phyloP scores from a whole-genome alignment of 345 rosid species.

The Hevea brasiliensis region DNA sequence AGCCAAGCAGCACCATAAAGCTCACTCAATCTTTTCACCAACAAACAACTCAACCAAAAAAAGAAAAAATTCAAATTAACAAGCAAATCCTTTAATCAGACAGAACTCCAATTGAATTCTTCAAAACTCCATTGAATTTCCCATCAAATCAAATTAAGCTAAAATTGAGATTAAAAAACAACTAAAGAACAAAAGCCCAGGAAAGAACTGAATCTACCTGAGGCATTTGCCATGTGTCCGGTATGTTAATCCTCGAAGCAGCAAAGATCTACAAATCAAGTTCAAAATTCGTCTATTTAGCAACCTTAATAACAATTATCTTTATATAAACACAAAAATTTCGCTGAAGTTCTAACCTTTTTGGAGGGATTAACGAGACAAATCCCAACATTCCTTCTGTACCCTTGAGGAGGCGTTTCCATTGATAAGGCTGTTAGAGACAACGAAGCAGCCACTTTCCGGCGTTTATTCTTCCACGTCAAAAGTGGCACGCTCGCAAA shows the following conservation, averaged over 20 bases:
- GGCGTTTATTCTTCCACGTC: conserved; percentile 12
- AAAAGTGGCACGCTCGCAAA: conserved; percentile 35
- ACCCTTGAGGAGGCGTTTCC: conserved; percentile 32
- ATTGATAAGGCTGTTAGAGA: conserved; percentile 24
- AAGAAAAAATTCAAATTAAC: not conserved
- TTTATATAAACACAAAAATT: not conserved
- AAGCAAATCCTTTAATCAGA: not conserved
- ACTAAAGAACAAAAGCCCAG: not conserved
- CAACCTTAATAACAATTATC: not conserved
- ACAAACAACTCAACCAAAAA: no score
- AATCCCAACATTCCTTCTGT: conserved; percentile 33
- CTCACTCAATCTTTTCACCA: not conserved
- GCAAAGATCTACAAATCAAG: conserved; percentile 24
- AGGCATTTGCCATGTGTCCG: conserved; percentile 35
- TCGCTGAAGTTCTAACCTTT: conserved; percentile 1
- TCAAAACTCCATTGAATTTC: not conserved
- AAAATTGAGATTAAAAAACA: no score
- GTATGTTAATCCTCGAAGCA: conserved; percentile 24
- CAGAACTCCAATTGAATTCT: not conserved
- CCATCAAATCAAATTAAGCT: not conserved
- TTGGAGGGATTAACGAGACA: conserved; percentile 25
- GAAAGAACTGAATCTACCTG: conserved; percentile 18
- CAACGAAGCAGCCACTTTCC: conserved; percentile 28
- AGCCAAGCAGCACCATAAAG: not conserved
- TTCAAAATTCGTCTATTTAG: not conserved